A percentile compares a stretch with the other conserved stretches of the same genome.
These are phyloP conservation scores for Trichoderma citrinoviride DNA, from an alignment of 2,329 filamentous ascomycete species.

Conservation along the genomic window DNA sequence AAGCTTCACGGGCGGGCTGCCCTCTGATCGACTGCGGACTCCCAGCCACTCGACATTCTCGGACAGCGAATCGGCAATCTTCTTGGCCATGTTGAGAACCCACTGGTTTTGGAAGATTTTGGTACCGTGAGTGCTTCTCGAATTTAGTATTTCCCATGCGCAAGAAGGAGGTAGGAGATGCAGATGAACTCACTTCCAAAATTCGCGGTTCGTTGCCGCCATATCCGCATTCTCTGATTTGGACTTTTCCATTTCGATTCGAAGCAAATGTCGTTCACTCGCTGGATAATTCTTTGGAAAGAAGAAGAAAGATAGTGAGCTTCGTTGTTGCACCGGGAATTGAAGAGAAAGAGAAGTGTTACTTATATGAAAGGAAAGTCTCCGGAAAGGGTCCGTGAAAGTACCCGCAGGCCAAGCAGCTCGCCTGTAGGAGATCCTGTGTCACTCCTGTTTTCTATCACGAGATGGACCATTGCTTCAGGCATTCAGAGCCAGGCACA, in stretches of 20 bases:
- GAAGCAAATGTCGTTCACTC: neutral
- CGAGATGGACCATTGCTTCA: neutral
- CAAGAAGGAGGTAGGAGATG: no score
- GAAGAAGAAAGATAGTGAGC: neutral
- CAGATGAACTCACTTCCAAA: neutral
- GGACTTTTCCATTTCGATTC: neutral
- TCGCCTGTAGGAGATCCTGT: neutral
- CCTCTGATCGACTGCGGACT: neutral
- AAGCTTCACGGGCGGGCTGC: neutral
- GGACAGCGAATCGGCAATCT: neutral
- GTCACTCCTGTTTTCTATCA: neutral
- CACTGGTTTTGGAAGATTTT: neutral
- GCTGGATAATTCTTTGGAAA: neutral
- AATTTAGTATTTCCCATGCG: neutral
- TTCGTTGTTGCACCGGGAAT: neutral
- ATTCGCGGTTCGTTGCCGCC: neutral
- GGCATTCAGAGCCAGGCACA: neutral
- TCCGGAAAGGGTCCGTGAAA: slow-evolving; percentile 12
- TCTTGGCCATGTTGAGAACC: neutral
- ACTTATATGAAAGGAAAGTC: slow-evolving; percentile 1
- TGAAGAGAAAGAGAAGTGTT: neutral
- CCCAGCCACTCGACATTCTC: neutral
- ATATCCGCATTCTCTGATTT: neutral
- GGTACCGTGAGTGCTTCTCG: neutral
- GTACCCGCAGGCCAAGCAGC: neutral